These are phyloP conservation scores for Kregervanrija fluxuum DNA, from an alignment of 805 yeast species.

Conservation along the genomic window DNA sequence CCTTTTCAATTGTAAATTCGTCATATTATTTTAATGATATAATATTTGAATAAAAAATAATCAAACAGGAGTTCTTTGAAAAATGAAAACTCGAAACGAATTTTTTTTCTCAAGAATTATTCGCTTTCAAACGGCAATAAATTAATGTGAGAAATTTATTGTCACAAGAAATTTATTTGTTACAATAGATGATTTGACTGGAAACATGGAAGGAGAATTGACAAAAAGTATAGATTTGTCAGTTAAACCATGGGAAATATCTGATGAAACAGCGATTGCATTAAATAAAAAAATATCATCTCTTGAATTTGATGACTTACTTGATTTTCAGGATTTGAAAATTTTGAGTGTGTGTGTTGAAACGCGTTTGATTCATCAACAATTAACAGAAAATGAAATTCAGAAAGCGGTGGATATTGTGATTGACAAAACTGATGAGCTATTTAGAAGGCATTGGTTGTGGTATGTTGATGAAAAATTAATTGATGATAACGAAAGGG, in stretches of 20 bases:
- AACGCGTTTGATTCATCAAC: no score
- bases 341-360: no score
- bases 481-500: not conserved
- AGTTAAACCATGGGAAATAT: no score
- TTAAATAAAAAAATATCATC: no score
- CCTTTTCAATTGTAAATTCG: slow-evolving; percentile 1
- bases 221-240: not conserved
- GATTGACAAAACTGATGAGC: not conserved
- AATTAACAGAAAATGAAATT: no score
- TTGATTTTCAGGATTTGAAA: no score
- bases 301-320: no score
- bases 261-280: no score
- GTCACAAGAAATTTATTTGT: no score
- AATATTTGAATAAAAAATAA: not conserved
- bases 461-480: not conserved
- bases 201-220: not conserved
- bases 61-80: not conserved
- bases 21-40: not conserved
- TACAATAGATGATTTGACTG: no score
- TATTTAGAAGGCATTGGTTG: not conserved
- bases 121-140: slow-evolving; percentile 1
- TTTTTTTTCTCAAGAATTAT: not conserved
- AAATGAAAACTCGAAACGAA: not conserved
- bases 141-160: not conserved
- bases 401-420: no score